These are phyloP conservation scores for Pseudogymnoascus sp. DNA, from an alignment of 2,329 filamentous ascomycete genomes.

Conservation along the genomic window DNA sequence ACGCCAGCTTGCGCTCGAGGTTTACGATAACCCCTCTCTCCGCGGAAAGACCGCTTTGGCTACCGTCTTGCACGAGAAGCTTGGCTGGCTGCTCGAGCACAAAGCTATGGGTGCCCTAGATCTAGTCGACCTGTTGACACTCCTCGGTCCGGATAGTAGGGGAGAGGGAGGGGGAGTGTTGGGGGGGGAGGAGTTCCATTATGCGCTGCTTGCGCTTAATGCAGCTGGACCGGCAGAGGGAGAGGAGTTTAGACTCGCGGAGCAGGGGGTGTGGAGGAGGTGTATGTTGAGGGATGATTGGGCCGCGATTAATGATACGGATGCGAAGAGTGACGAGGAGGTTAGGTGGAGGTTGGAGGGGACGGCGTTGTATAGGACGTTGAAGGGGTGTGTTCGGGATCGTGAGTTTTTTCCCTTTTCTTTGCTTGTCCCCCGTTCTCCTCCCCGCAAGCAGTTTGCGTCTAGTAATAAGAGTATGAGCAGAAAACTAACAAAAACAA, in stretches of 20 bases:
- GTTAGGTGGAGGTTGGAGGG: slow-evolving; percentile 55
- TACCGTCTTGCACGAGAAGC: slow-evolving; percentile 63
- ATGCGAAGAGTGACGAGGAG: slow-evolving; percentile 64
- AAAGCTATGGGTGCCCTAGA: slow-evolving; percentile 60
- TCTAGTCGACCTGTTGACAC: slow-evolving; percentile 71
- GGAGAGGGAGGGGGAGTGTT: slow-evolving; percentile 38
- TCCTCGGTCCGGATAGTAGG: slow-evolving; percentile 49
- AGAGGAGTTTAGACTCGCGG: slow-evolving; percentile 49
- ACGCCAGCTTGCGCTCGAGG: slow-evolving; percentile 67
- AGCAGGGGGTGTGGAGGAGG: slow-evolving; percentile 77
- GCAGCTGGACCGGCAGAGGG: slow-evolving; percentile 47
- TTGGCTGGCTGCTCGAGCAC: slow-evolving; percentile 65
- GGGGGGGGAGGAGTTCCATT: slow-evolving; percentile 60
- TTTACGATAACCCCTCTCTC: slow-evolving; percentile 43
- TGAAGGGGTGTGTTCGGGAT: slow-evolving; percentile 57
- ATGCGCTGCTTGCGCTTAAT: slow-evolving; percentile 37
- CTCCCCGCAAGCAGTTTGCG: no score
- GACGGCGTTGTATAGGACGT: slow-evolving; percentile 64
- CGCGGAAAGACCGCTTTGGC: slow-evolving; percentile 60
- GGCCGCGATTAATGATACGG: slow-evolving; percentile 70
- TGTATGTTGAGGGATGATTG: slow-evolving; percentile 82
- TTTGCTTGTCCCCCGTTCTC: slow-evolving; percentile 13
- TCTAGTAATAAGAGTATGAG: slow-evolving; percentile 14
- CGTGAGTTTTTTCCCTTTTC: slow-evolving; percentile 46
- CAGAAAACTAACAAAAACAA: slow-evolving; percentile 28